phyloP scores from a whole-genome alignment of 257 asterid species.

The Penstemon barbatus region DNA sequence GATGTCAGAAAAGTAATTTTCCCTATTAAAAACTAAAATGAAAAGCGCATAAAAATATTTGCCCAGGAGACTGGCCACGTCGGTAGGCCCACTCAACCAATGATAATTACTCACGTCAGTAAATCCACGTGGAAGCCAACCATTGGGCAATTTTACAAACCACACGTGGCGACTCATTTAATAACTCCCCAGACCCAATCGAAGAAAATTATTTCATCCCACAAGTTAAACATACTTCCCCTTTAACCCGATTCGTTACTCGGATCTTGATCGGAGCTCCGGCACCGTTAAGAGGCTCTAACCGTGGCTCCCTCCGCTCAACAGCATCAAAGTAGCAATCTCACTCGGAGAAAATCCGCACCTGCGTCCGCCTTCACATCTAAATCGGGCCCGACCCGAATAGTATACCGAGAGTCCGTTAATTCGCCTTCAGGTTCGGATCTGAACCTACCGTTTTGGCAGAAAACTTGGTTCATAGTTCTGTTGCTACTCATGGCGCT shows the following conservation, averaged over 20 bases:
- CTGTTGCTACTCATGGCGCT: conserved; percentile 64
- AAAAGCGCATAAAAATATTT: no score
- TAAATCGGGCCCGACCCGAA: conserved; percentile 48
- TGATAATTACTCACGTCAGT: conserved; percentile 20
- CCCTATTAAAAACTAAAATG: no score
- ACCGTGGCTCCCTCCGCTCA: conserved; percentile 87
- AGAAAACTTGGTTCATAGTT: conserved; percentile 57
- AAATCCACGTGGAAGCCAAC: conserved; percentile 27
- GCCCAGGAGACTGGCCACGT: neutral
- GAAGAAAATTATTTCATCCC: no score
- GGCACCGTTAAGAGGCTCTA: conserved; percentile 42
- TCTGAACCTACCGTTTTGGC: conserved; percentile 65
- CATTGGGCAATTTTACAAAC: conserved; percentile 12
- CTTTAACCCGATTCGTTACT: no score
- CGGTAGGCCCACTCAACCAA: conserved; percentile 15
- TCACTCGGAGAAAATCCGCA: conserved; percentile 64
- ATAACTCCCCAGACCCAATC: neutral
- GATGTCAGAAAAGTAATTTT: no score
- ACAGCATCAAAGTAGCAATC: conserved; percentile 41
- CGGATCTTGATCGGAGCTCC: conserved; percentile 51
- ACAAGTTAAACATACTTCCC: no score
- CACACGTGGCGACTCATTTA: conserved; percentile 33
- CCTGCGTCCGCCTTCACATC: conserved; percentile 42
- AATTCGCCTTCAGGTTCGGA: conserved; percentile 44
- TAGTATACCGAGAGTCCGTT: conserved; percentile 52